Conservation (phyloP, 1,284 basidiomycete species). For the Polyporus tsugae region DNA sequence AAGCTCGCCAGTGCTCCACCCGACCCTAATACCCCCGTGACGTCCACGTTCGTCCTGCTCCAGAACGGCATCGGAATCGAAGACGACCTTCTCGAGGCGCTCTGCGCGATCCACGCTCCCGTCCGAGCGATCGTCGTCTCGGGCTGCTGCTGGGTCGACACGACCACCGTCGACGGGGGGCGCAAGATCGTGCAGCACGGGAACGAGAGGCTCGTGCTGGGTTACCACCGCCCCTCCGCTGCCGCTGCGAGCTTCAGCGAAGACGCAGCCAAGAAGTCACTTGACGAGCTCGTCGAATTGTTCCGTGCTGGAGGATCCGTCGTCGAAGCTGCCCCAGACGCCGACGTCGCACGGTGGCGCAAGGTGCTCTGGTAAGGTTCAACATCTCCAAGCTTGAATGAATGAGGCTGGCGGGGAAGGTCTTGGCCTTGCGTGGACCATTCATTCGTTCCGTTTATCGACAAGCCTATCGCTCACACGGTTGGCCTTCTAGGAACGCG, state of each 20-base stretch:
- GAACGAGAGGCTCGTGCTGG: conserved; percentile 46
- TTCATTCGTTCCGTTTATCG: neutral
- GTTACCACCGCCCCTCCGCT: conserved; percentile 38
- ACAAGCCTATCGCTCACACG: conserved; percentile 3
- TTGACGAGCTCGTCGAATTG: conserved; percentile 44
- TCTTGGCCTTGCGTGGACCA: conserved; percentile 1
- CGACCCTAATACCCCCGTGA: conserved; percentile 20
- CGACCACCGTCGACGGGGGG: conserved; percentile 45
- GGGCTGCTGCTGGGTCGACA: conserved; percentile 51
- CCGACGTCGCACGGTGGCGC: conserved; percentile 52
- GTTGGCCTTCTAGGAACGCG: conserved; percentile 42
- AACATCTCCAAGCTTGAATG: neutral
- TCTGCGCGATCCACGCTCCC: conserved; percentile 23
- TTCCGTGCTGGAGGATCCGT: conserved; percentile 46
- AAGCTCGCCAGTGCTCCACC: conserved; percentile 7
- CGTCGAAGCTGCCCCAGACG: conserved; percentile 44
- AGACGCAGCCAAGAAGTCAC: conserved; percentile 33
- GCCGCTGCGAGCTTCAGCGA: conserved; percentile 25
- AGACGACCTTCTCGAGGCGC: conserved; percentile 43
- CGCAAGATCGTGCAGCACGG: conserved; percentile 41
- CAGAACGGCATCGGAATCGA: conserved; percentile 53
- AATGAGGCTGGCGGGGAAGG: neutral
- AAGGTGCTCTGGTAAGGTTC: conserved; percentile 52
- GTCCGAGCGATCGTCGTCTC: conserved; percentile 39
- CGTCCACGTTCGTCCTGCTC: conserved; percentile 45